Evolutionary conservation across 306 rosid genomes (phyloP).

Genomic region (Dicorynia guianensis): DNA sequence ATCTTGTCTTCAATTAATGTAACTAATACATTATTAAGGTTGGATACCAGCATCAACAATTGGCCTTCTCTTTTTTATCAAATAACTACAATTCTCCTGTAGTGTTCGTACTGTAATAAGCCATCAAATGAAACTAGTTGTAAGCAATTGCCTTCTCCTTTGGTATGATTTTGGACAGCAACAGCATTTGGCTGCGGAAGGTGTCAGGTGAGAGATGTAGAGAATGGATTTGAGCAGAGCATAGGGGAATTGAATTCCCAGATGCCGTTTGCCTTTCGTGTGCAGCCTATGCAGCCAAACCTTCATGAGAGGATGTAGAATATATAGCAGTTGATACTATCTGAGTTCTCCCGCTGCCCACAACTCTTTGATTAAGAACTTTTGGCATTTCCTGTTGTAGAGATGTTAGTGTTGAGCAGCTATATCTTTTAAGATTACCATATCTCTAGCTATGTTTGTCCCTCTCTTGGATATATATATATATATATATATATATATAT

Average conservation of each 20-base stretch:
- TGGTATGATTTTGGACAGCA: conserved; percentile 35
- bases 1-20: no score
- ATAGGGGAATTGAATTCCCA: conserved; percentile 59
- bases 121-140: no score
- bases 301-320: conserved; percentile 73
- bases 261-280: conserved; percentile 76
- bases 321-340: not conserved
- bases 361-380: conserved; percentile 25
- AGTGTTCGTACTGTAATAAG: no score
- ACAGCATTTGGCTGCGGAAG: conserved; percentile 62
- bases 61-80: no score
- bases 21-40: no score
- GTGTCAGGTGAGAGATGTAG: conserved; percentile 60
- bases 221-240: conserved; percentile 55
- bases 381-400: conserved; percentile 12
- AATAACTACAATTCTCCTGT: no score
- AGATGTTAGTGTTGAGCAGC: conserved; percentile 4
- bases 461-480: no score
- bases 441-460: not conserved
- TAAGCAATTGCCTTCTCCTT: no score
- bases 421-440: not conserved
- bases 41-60: no score
- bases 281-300: conserved; percentile 93
- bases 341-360: not conserved
- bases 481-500: no score